Conservation (phyloP, 306 rosid species). For the Fagus sylvatica region DNA sequence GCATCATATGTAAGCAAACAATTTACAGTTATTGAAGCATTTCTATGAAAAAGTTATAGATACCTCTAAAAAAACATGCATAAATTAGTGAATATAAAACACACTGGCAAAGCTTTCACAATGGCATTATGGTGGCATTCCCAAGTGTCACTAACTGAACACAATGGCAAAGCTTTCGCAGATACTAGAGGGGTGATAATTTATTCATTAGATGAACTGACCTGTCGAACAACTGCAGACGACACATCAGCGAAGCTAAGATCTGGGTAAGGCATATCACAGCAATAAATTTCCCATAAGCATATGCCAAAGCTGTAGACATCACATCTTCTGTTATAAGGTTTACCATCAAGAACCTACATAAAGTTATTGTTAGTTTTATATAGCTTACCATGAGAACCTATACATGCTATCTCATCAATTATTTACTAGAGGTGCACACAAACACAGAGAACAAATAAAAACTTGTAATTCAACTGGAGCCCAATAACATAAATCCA, state of each 20-base stretch:
- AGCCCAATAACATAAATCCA: background rate
- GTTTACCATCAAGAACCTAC: conserved; percentile 76
- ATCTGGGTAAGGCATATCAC: conserved; percentile 71
- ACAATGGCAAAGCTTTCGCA: background rate
- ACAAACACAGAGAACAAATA: background rate
- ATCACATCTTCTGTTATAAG: conserved; percentile 73
- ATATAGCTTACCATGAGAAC: background rate
- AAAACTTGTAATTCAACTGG: background rate
- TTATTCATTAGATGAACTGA: conserved; percentile 14
- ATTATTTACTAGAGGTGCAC: background rate
- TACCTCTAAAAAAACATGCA: background rate
- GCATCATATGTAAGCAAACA: background rate
- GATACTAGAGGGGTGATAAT: conserved; percentile 2
- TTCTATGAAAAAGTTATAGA: background rate
- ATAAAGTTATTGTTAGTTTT: background rate
- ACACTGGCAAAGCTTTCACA: background rate
- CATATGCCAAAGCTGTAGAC: conserved; percentile 83
- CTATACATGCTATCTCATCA: background rate
- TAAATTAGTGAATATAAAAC: background rate
- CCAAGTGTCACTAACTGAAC: background rate
- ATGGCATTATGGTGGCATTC: background rate
- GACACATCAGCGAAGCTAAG: conserved; percentile 72
- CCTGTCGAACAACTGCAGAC: conserved; percentile 66
- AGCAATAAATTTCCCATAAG: conserved; percentile 73
- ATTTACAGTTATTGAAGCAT: background rate